Evolutionary conservation across 1,284 basidiomycete genomes (phyloP), one percentile per base, ranked within the genome.

Genomic region (Gomphus bonarii): DNA sequence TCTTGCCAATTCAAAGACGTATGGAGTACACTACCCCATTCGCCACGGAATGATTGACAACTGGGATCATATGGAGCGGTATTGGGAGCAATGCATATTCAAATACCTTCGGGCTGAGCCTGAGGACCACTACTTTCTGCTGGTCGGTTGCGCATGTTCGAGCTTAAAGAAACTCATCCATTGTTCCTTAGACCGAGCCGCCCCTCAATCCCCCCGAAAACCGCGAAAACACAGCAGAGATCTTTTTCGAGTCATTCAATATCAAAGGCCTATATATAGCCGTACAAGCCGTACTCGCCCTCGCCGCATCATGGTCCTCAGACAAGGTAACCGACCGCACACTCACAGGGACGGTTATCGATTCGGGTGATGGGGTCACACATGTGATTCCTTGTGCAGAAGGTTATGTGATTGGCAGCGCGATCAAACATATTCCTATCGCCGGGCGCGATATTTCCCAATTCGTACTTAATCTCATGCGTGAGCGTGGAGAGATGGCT

Each of bases 61-160:
- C 69, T 99, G 97, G 97, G 97, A 99, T 73, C 85, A 97, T 66
- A 99, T 99, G 97, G 97, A 99, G 72, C 79, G 97, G 10, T 99
- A 95, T 73, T 99, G 95, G 97, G 95, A 98, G 72, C 95, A 99
- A 76, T 93, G 89, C 64, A 99, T 99, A 80, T 99, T 99, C 85
- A 99, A 99, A 75, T 99, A 99, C 75, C 79, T 99, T 61, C 82
- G 95, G 59, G 95, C 95, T 12, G 97, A 99, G 73, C 97, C 97
- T 12, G 97, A 99, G 73, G 97, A 99, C 72, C 97, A 99, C 72
- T 92, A 98, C 72, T 97, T 98, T 70, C 81, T 99, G 61, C 76
- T 99, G 66, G 95, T 97, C 65, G 69, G 90, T 49, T 25, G 31
- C 50, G 28, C 51, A 53, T 54, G 20, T 57, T 11, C 49, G 52